Evolutionary conservation across 2,329 filamentous ascomycete genomes (phyloP).

Genomic region (Stagonosporopsis vannaccii): DNA sequence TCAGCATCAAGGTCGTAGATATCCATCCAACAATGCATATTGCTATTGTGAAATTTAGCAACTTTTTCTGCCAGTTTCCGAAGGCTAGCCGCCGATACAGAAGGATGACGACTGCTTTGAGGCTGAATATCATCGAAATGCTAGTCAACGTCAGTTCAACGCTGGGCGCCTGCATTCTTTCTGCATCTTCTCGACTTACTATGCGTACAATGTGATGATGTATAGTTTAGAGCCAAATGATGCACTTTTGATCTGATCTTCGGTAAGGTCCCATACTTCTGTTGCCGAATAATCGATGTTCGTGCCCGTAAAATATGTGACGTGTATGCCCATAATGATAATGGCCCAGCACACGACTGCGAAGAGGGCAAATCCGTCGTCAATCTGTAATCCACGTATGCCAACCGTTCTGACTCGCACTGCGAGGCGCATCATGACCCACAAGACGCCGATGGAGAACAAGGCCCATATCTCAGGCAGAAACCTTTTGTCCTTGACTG

Average conservation of each 20-base stretch:
- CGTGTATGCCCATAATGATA: constrained; percentile 16
- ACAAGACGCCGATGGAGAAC: constrained; percentile 8
- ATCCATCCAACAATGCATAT: constrained; percentile 12
- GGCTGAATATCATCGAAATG: constrained; percentile 18
- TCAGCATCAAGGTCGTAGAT: constrained; percentile 16
- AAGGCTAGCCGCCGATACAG: constrained; percentile 13
- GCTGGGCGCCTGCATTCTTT: not conserved
- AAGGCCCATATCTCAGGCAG: constrained; percentile 17
- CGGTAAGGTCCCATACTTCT: constrained; percentile 16
- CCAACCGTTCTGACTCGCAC: constrained; percentile 5
- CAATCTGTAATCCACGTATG: constrained; percentile 7
- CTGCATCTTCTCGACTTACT: constrained; percentile 9
- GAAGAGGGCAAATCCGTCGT: constrained; percentile 16
- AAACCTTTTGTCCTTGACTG: constrained; percentile 8
- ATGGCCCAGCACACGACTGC: constrained; percentile 14
- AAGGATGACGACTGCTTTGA: constrained; percentile 22
- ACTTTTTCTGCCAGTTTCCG: constrained; percentile 15
- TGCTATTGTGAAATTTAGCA: constrained; percentile 13
- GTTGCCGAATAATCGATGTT: constrained; percentile 13
- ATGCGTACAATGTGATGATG: constrained; percentile 18
- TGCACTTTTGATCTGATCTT: constrained; percentile 4
- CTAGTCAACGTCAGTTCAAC: not conserved
- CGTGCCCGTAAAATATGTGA: constrained; percentile 15
- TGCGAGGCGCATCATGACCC: constrained; percentile 9
- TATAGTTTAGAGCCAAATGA: constrained; percentile 16